Base-by-base conservation (phyloP, 1,284 basidiomycete species). In the Austroboletus novae-zelandiae region DNA sequence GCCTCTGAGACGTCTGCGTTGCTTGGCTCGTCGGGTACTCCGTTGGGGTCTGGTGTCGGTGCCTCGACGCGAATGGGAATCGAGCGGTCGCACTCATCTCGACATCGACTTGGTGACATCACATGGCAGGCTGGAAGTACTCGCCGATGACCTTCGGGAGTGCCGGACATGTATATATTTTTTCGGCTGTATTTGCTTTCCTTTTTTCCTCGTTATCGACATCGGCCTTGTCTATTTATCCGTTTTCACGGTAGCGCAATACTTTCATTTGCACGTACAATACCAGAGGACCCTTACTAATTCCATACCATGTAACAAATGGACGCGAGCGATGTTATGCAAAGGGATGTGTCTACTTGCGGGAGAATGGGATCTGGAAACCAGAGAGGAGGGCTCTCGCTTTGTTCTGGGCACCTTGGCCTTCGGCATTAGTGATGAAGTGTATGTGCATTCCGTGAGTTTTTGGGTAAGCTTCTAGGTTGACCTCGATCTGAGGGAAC, bases 401-500 rank as follows among this genome's bases (percentile, higher is more conserved):
- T 55, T 82, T 79, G 67, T 93, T 89, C 73, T 95, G 89, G 14
- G 94, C 94, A 32, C 90, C 90, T 29, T 84, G 73, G 0, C 94
- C 94, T 45, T 76, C 76, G 5, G 89, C 86, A 65, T 88, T 93
- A 35, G 94, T 96, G 55, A 94, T 78, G 68, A 94, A 94, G 67
- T 94, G 89, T 43, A 98, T 83, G 66, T 96, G 89, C 81, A 97
- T 90, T 34, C 94, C 94, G 64, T 87, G 87, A 47, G 83, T 67
- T 58, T 80, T 82, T 8, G 91, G 91, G 66, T 96, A 98, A 37
- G 88, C 71, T 66, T 97, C 94, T 52, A 89, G 70, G 71, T 96
- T 98, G 67, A 92, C 86, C 72, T 97, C 94, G 50, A 97, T 86
- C 70, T 94, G 90, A 5, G 96, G 96, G 79, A 98, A 99, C 57